Evolutionary conservation across 1,284 basidiomycete genomes (phyloP), one percentile per base, ranked within the genome.

Genomic region (Leucoagaricus sp.): DNA sequence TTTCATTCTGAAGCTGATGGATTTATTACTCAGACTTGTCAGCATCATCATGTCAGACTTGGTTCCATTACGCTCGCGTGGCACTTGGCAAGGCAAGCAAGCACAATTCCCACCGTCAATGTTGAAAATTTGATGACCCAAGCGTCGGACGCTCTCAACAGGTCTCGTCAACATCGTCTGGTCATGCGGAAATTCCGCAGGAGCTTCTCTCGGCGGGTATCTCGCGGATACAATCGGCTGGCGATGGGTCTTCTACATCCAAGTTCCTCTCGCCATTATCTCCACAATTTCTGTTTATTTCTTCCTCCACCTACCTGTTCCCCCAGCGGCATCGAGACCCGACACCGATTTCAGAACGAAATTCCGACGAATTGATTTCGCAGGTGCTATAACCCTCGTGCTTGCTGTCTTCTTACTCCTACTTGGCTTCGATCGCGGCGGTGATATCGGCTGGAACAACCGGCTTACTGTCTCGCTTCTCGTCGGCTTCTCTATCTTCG

Each of bases 11-110:
- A n/a, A n/a, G 21, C 47, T 25, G 3, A 36, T 12, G 13, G 25
- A 6, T 7, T 6, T 13, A 10, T 21, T 36, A 23, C 47, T 36
- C 60, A 86, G 83, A 3, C 72, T 86, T 8, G 80, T 81, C 7
- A 82, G 81, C 49, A 86, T 87, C 46, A 77, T 86, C 19, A 75
- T 86, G 71, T 85, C 83, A 1, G 85, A 86, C 60, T 72, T 86
- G 13, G 78, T 85, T 1, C 82, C 84, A 0, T 69, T 86, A 31
- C 76, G 84, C 2, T 77, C 75, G 21, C 72, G 85, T 55, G 85
- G 85, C 23, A 85, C 83, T 17, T 84, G 83, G 79, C 84, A 86
- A 78, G 85, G 83, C 78, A 44, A 10, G 64, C 47, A 7, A 41
- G 40, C 5, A 21, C 15, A 5, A 21, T 33, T 7, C 17, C 10